phyloP scores from a whole-genome alignment of 1,284 basidiomycete species.

The Trametes polyzona region DNA sequence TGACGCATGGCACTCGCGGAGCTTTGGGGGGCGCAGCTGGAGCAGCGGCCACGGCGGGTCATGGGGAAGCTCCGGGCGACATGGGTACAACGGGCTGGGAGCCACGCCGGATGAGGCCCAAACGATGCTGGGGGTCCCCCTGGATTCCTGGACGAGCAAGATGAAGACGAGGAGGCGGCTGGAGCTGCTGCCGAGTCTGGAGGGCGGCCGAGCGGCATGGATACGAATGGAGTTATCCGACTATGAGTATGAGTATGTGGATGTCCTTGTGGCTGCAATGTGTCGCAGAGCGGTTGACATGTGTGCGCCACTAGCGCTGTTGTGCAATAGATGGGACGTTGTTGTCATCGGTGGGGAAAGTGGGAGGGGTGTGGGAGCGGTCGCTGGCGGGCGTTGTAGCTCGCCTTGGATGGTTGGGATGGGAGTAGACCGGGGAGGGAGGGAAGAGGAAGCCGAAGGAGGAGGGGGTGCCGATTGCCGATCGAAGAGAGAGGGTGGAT shows the following conservation, averaged over 20 bases:
- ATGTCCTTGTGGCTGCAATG: conserved; percentile 16
- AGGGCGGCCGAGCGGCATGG: conserved; percentile 30
- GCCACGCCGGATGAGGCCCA: conserved; percentile 37
- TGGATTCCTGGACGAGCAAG: conserved; percentile 36
- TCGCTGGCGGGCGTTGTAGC: neutral
- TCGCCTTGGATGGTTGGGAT: neutral
- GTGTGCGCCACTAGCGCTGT: conserved; percentile 10
- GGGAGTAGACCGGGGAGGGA: conserved; percentile 1
- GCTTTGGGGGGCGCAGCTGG: conserved; percentile 26
- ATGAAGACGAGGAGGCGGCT: conserved; percentile 32
- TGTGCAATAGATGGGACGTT: neutral
- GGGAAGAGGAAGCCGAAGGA: neutral
- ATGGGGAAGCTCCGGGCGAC: conserved; percentile 23
- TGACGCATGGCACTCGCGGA: conserved; percentile 27
- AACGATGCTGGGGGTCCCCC: conserved; percentile 37
- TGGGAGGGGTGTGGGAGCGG: neutral
- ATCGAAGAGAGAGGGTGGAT: conserved; percentile 5
- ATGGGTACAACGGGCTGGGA: conserved; percentile 36
- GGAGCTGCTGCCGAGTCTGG: conserved; percentile 16
- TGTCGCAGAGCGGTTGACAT: conserved; percentile 7
- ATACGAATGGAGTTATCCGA: conserved; percentile 38
- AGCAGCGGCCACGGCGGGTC: conserved; percentile 20
- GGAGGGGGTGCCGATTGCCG: conserved; percentile 9
- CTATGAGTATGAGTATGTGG: conserved; percentile 31
- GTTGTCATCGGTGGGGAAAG: conserved; percentile 5